Evolutionary conservation across 2,329 filamentous ascomycete species (phyloP), one percentile per base, ranked within the genome.

Genomic region (Penicillium rolfsii): DNA sequence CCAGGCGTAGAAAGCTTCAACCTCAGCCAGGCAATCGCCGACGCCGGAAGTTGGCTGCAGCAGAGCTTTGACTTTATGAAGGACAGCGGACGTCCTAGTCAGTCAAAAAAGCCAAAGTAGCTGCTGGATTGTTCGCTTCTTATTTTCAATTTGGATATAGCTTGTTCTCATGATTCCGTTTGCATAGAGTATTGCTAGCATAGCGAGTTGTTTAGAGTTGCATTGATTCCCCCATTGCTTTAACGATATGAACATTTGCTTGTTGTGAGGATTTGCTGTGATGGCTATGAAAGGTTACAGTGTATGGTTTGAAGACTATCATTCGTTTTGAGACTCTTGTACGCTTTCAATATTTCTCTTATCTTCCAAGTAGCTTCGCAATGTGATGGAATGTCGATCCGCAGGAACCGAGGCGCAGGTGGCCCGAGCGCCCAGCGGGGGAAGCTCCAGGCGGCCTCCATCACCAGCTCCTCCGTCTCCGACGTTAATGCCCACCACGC

Each of bases 41-140:
- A 81, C 58, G 71, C 78, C 9, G 79, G 79, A 5, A 80, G 77
- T 62, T 81, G 77, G 71, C 66, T 81, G n/a, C 75, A 74, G 40
- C 72, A 79, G 54, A 79, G 75, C 59, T 80, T 78, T 64, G 77
- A 80, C 60, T 69, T 78, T 22, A 73, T 77, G 57, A 74, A 72
- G 54, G 75, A 80, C 6, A 60, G 71, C 45, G 63, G 63, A 43
- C 59, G 64, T 6, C 59, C 62, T 46, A 66, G 59, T 35, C 66
- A 61, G 38, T 50, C 55, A 26, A 49, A 16, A 6, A 59, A 41
- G 19, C 58, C 63, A 11, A 52, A 66, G 6, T 63, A 66, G 30
- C 64, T 66, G 28, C 26, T 59, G 26, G 61, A 55, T 3, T 48
- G 4, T 55, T 50, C 8, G 46, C 38, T 57, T 36, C 53, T 64